Evolutionary conservation across 805 yeast genomes (phyloP).

Genomic region (Komagataella pastoris): DNA sequence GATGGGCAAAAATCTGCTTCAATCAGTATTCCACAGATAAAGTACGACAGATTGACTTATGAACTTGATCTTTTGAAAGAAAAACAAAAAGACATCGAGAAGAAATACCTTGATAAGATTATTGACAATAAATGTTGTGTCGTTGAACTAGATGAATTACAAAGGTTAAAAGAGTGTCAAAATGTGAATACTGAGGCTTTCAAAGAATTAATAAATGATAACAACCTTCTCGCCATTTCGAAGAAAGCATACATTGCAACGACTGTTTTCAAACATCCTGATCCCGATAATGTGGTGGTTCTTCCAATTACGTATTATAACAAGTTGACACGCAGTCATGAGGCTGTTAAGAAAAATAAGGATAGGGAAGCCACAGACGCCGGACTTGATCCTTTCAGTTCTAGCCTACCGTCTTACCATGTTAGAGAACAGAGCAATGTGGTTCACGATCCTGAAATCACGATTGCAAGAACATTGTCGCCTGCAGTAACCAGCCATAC

Average conservation of each 20-base stretch:
- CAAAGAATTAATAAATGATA: not conserved
- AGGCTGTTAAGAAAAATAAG: not conserved
- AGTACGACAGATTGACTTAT: not conserved
- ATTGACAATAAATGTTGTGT: constrained; percentile 2
- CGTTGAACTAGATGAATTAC: constrained; percentile 3
- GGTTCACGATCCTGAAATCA: not conserved
- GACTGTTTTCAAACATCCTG: constrained; percentile 41
- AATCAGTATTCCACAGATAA: not conserved
- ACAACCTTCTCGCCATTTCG: constrained; percentile 35
- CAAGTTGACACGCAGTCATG: constrained; percentile 32
- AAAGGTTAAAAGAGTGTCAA: constrained; percentile 1
- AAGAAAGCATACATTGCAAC: constrained; percentile 49
- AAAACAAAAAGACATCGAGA: not conserved
- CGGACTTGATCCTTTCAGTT: too few species aligned
- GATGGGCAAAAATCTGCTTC: not conserved
- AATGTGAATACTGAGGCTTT: not conserved
- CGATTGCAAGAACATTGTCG: not conserved
- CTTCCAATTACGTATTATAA: constrained; percentile 54
- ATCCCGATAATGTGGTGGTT: constrained; percentile 42
- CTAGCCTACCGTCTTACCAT: not conserved
- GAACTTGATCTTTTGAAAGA: not conserved
- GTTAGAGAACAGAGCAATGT: too few species aligned
- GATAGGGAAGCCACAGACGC: not conserved
- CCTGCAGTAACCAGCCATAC: constrained; percentile 3
- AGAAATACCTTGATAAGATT: not conserved